Evolutionary conservation across 371 early-diverging fungal species (phyloP), one percentile per base, ranked within the genome.

Genomic region (Rhizoclosmatium hyalinum): DNA sequence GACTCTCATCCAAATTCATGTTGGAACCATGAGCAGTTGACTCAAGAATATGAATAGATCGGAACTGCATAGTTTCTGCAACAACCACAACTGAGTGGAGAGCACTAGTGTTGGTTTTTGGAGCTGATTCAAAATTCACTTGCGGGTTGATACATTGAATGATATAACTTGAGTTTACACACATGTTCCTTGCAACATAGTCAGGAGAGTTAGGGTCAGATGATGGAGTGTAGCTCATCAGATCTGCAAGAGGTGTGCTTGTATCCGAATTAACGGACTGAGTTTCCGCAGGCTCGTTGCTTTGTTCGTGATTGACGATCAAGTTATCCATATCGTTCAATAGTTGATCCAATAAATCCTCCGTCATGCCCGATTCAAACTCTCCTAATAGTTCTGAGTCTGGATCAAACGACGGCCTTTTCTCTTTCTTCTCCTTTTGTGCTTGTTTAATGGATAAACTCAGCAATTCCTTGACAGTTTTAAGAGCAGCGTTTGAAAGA

Each of bases 81-180:
- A 89, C 89, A 53, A 92, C 80, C 8, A 93, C 74, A 2, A 92
- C 89, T 21, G 88, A 66, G 63, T 86, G 62, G 77, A 83, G 64
- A 75, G 84, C 24, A 77, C 81, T 75, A 79, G 76, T 72, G 2
- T 78, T 73, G 8, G 75, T 70, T 54, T 80, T 78, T 14, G 66
- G 58, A 10, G 66, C 61, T 78, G 89, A 76, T 85, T 92, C 71
- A 83, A 85, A 79, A 82, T 79, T 91, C 69, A 93, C 86, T 77
- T 93, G 94, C 0, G 92, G 91, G 75, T 93, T 90, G 4, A 92
- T 80, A 24, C 92, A 75, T 72, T 90, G 88, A n/a, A 92, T 79
- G 3, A 91, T 73, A 75, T 87, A 90, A 45, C 89, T 84, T 73
- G 88, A 88, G 56, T 89, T 89, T 75, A 88, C 85, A 24, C 76